A percentile compares a stretch with the other conserved stretches of the same genome.
Conservation (phyloP, 345 rosid genomes). For the Streptanthus diversifolius region DNA sequence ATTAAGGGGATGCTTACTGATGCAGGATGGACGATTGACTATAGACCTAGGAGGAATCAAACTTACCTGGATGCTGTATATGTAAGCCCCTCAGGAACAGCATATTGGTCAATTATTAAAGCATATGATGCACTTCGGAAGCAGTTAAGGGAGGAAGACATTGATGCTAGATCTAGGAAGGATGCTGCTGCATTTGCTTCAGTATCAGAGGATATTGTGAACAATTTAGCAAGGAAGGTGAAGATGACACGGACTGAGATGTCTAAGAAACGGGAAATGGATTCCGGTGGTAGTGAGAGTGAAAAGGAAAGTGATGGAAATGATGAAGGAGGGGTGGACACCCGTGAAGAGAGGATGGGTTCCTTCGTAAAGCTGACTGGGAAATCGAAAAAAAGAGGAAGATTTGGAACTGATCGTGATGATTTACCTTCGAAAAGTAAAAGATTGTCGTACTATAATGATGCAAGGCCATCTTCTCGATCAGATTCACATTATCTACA, state of each 20-base stretch:
- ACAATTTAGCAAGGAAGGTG: slow-evolving; percentile 67
- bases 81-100: slow-evolving; percentile 80
- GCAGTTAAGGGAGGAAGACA: slow-evolving; percentile 58
- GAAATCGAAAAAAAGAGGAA: slow-evolving; percentile 47
- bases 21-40: slow-evolving; percentile 94
- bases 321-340: slow-evolving; percentile 48
- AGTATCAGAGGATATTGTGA: slow-evolving; percentile 65
- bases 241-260: slow-evolving; percentile 57
- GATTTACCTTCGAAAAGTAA: slow-evolving; percentile 39
- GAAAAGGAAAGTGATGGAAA: slow-evolving; percentile 41
- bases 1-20: slow-evolving; percentile 82
- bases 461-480: slow-evolving; percentile 39
- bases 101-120: slow-evolving; percentile 93
- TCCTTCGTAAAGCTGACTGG: slow-evolving; percentile 56
- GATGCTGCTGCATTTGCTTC: slow-evolving; percentile 59
- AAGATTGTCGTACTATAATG: slow-evolving; percentile 42
- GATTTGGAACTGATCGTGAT: slow-evolving; percentile 35
- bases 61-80: slow-evolving; percentile 90
- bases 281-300: slow-evolving; percentile 38
- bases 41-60: slow-evolving; percentile 85
- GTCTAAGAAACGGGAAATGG: slow-evolving; percentile 47
- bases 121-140: slow-evolving; percentile 89
- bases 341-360: slow-evolving; percentile 66
- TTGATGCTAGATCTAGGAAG: slow-evolving; percentile 38
- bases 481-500: slow-evolving; percentile 46